These are phyloP conservation scores for Psidium friedrichsthalianum DNA, from an alignment of 345 rosid species.

Conservation along the genomic window DNA sequence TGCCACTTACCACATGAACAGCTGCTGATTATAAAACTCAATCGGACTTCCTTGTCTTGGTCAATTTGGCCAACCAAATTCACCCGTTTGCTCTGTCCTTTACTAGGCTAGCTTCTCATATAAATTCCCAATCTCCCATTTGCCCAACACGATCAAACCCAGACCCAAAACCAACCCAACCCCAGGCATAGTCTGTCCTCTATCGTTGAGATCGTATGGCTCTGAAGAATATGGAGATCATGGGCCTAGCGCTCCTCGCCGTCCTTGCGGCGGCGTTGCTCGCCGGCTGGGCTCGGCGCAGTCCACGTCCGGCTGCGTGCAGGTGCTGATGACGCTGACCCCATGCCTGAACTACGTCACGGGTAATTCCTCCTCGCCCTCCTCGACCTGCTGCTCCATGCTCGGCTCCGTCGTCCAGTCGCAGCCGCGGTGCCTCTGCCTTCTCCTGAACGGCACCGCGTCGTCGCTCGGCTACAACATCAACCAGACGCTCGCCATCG, in stretches of 20 bases:
- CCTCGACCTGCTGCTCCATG: slow-evolving; percentile 47
- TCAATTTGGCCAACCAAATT: slow-evolving; percentile 1
- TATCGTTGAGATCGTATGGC: neutral
- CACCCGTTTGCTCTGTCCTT: neutral
- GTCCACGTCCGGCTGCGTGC: slow-evolving; percentile 18
- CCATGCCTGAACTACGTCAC: slow-evolving; percentile 31
- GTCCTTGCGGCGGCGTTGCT: neutral
- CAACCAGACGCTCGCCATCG: slow-evolving; percentile 22
- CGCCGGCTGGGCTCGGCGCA: slow-evolving; percentile 7
- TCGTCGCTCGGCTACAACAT: slow-evolving; percentile 9
- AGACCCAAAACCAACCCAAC: neutral
- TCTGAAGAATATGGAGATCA: neutral
- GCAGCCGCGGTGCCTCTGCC: slow-evolving; percentile 41
- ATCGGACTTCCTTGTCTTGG: neutral
- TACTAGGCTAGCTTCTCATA: neutral
- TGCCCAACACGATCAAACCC: neutral
- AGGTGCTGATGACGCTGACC: slow-evolving; percentile 9
- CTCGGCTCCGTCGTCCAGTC: slow-evolving; percentile 26
- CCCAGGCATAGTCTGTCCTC: too few relatives aligned
- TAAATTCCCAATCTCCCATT: neutral
- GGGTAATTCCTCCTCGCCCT: slow-evolving; percentile 31
- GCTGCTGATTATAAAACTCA: neutral
- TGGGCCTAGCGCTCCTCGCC: neutral
- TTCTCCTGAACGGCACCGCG: slow-evolving; percentile 12
- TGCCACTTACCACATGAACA: too few relatives aligned